Conservation (phyloP, 1,284 basidiomycete species). For the Wolfiporia cocos region DNA sequence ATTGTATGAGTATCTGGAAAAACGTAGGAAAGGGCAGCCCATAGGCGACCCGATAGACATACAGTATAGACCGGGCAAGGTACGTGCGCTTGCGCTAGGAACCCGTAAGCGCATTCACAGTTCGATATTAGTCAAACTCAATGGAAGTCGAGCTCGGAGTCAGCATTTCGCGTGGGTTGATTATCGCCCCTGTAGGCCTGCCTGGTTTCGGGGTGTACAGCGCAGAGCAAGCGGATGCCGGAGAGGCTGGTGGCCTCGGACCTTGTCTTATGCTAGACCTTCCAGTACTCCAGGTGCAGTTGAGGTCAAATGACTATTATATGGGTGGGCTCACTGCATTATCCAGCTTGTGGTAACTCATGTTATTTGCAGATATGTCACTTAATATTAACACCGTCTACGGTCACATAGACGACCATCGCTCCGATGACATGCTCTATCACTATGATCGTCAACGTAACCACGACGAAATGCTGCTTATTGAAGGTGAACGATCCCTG, state of each 20-base stretch:
- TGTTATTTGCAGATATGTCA: conserved; percentile 58
- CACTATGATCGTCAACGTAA: conserved; percentile 16
- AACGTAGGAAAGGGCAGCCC: conserved; percentile 47
- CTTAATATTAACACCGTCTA: conserved; percentile 62
- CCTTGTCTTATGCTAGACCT: conserved; percentile 50
- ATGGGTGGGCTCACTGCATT: conserved; percentile 62
- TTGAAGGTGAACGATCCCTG: conserved; percentile 54
- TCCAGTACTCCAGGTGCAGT: conserved; percentile 67
- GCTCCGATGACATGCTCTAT: conserved; percentile 39
- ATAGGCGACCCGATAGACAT: conserved; percentile 76
- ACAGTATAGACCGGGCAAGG: conserved; percentile 74
- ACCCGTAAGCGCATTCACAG: background rate
- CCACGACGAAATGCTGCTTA: conserved; percentile 39
- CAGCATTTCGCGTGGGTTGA: conserved; percentile 43
- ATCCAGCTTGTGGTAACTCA: background rate
- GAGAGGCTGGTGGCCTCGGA: conserved; percentile 36
- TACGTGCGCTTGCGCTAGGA: conserved; percentile 5
- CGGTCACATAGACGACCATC: conserved; percentile 43
- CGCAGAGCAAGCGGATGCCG: conserved; percentile 14
- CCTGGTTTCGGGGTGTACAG: conserved; percentile 55
- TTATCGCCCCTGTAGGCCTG: conserved; percentile 71
- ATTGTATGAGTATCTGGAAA: conserved; percentile 76
- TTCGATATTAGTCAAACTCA: conserved; percentile 58
- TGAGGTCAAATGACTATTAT: conserved; percentile 78
- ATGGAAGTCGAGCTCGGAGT: conserved; percentile 72